These are phyloP conservation scores for Calocybe gangraenosa DNA, from an alignment of 768 basidiomycete species.

Conservation along the genomic window DNA sequence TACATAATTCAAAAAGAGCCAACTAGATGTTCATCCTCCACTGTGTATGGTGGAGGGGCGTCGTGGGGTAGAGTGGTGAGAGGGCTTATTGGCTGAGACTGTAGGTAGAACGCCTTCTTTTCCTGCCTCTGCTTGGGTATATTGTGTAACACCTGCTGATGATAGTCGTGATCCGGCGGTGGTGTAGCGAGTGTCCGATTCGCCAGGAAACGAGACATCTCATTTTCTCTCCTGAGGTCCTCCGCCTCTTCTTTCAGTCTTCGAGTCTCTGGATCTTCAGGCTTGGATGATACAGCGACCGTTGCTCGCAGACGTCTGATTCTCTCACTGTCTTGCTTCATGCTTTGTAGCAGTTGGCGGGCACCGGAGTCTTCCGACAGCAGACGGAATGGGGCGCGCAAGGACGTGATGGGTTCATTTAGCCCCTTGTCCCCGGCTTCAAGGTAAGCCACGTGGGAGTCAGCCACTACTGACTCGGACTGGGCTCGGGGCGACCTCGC, in stretches of 20 bases:
- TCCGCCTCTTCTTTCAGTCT: slow-evolving; percentile 7
- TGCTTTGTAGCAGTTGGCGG: slow-evolving; percentile 6
- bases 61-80: not conserved
- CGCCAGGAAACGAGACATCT: slow-evolving; percentile 5
- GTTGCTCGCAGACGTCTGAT: not conserved
- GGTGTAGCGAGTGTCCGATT: not conserved
- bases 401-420: not conserved
- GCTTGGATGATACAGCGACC: not conserved
- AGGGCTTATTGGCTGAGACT: too few species aligned
- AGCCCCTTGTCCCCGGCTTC: not conserved
- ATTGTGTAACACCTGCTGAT: too few species aligned
- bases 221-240: slow-evolving; percentile 11
- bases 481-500: too few species aligned
- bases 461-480: too few species aligned
- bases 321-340: slow-evolving; percentile 10
- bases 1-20: too few species aligned
- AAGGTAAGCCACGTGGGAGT: too few species aligned
- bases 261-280: not conserved
- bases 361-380: slow-evolving; percentile 5
- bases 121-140: too few species aligned
- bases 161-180: too few species aligned
- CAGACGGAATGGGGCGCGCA: not conserved
- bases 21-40: too few species aligned
- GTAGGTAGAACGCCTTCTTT: too few species aligned
- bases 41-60: slow-evolving; percentile 1